A percentile compares a stretch with the other conserved stretches of the same genome.
These are phyloP conservation scores for Clohesyomyces aquaticus DNA, from an alignment of 495 filamentous ascomycete species.

Conservation along the genomic window DNA sequence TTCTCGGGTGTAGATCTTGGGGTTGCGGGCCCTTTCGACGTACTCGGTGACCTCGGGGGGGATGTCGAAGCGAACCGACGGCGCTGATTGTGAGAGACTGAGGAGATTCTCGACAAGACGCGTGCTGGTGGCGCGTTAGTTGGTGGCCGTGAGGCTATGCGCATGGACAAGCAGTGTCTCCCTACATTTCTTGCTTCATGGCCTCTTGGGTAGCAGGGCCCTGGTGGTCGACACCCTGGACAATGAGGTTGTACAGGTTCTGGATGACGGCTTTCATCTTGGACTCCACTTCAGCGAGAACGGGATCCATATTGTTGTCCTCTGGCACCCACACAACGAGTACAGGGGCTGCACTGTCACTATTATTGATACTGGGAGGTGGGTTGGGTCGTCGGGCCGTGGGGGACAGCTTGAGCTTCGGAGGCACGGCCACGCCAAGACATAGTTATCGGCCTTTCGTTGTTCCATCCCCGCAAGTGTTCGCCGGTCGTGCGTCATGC, in stretches of 20 bases:
- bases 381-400: too few relatives aligned
- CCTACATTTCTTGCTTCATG: slow-evolving; percentile 65
- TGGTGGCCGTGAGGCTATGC: too few relatives aligned
- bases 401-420: background rate
- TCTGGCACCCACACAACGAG: too few relatives aligned
- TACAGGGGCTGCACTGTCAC: too few relatives aligned
- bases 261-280: slow-evolving; percentile 77
- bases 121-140: slow-evolving; percentile 19
- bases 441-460: slow-evolving; percentile 2
- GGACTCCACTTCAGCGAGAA: slow-evolving; percentile 46
- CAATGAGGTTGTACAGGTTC: slow-evolving; percentile 80
- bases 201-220: slow-evolving; percentile 65
- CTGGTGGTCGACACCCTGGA: slow-evolving; percentile 73
- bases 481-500: slow-evolving; percentile 7
- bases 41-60: slow-evolving; percentile 93
- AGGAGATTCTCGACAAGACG: slow-evolving; percentile 50
- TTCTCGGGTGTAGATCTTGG: slow-evolving; percentile 97
- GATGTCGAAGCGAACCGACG: slow-evolving; percentile 56
- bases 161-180: too few relatives aligned
- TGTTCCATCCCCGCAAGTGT: slow-evolving; percentile 33
- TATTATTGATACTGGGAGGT: background rate
- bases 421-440: background rate
- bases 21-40: slow-evolving; percentile 90
- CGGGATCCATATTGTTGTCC: too few relatives aligned
- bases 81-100: slow-evolving; percentile 52